phyloP scores from a whole-genome alignment of 2,329 filamentous ascomycete genomes.

The Sclerotinia minor region DNA sequence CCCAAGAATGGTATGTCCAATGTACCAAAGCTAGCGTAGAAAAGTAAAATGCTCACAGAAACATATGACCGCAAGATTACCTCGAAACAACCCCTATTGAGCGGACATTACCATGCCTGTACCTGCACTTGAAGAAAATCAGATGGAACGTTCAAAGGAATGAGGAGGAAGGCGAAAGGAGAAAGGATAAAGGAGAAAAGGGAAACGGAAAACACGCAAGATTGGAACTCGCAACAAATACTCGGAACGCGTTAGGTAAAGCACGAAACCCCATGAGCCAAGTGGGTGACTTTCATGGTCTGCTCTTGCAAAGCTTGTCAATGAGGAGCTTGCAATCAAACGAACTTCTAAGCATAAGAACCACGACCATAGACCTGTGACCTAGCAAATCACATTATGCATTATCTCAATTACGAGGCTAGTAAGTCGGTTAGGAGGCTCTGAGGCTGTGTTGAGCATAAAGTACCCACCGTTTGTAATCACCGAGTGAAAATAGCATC shows the following conservation, averaged over 20 bases:
- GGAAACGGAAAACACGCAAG: neutral
- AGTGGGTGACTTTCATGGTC: neutral
- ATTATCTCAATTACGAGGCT: neutral
- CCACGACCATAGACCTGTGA: neutral
- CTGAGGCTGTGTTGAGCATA: slow-evolving; percentile 6
- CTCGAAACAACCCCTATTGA: slow-evolving; percentile 55
- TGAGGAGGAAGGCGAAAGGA: too few relatives aligned
- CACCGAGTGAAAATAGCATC: neutral
- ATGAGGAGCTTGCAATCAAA: neutral
- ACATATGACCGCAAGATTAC: slow-evolving; percentile 55
- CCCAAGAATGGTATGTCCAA: slow-evolving; percentile 51
- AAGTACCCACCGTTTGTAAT: neutral
- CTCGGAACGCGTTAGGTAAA: slow-evolving; percentile 49
- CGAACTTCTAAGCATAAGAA: neutral
- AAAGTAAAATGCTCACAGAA: slow-evolving; percentile 55
- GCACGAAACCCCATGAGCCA: slow-evolving; percentile 55
- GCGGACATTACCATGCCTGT: slow-evolving; percentile 56
- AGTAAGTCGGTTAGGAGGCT: neutral
- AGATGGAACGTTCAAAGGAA: neutral
- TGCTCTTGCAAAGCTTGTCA: neutral
- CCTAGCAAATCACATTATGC: neutral
- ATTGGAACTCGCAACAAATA: slow-evolving; percentile 48
- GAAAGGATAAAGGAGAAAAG: neutral
- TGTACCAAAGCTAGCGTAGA: slow-evolving; percentile 52
- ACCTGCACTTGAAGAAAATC: slow-evolving; percentile 45